phyloP scores from a whole-genome alignment of 2,329 filamentous ascomycete genomes.

The Colletotrichum melonis region DNA sequence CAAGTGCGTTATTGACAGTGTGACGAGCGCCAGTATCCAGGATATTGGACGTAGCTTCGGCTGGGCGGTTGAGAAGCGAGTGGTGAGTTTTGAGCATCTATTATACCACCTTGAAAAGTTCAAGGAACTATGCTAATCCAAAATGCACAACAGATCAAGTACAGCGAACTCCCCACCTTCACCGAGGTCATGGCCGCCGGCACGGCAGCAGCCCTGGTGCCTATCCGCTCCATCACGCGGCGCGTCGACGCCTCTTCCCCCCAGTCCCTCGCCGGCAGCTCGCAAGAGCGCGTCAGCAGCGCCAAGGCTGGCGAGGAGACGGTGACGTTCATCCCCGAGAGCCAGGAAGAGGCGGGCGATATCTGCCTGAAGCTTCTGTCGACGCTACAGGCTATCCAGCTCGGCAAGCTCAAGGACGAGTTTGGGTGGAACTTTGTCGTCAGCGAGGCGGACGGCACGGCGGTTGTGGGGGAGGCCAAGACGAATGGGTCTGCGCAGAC shows the following conservation, averaged over 20 bases:
- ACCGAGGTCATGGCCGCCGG: slow-evolving; percentile 90
- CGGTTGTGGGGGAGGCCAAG: slow-evolving; percentile 46
- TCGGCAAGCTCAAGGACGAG: slow-evolving; percentile 79
- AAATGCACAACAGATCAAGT: slow-evolving; percentile 66
- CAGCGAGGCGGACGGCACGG: slow-evolving; percentile 55
- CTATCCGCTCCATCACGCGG: slow-evolving; percentile 90
- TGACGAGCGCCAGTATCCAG: slow-evolving; percentile 84
- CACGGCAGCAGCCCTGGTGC: slow-evolving; percentile 90
- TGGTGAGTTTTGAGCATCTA: slow-evolving; percentile 57
- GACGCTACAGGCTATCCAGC: slow-evolving; percentile 87
- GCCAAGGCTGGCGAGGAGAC: slow-evolving; percentile 57
- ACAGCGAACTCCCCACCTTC: slow-evolving; percentile 65
- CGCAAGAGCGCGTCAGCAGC: slow-evolving; percentile 51
- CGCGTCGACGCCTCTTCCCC: slow-evolving; percentile 53
- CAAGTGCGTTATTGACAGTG: slow-evolving; percentile 86
- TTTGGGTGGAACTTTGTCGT: slow-evolving; percentile 77
- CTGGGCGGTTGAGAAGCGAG: slow-evolving; percentile 83
- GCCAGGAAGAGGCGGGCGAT: slow-evolving; percentile 77
- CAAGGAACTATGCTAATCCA: neutral
- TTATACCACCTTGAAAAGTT: neutral
- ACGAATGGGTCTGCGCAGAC: slow-evolving; percentile 38
- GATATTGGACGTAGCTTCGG: slow-evolving; percentile 82
- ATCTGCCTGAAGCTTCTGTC: slow-evolving; percentile 78
- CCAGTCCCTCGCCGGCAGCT: slow-evolving; percentile 49
- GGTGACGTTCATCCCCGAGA: slow-evolving; percentile 64